Evolutionary conservation across 805 yeast genomes (phyloP), one percentile per base, ranked within the genome.

Genomic region (Candida michaelii): DNA sequence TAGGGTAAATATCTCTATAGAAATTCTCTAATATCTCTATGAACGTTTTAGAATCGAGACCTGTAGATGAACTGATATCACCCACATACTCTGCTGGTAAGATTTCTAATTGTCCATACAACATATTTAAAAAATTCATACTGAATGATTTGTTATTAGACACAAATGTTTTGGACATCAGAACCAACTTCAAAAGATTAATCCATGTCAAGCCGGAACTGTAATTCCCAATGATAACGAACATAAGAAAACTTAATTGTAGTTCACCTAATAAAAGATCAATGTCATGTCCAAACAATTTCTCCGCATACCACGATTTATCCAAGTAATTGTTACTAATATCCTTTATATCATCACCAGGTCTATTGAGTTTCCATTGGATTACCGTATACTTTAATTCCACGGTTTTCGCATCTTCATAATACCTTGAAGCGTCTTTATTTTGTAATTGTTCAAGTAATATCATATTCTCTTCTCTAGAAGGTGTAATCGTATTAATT

Each of bases 201-300:
- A 76, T 68, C 90, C 90, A 85, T 50, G 83, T 89, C 15, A 76
- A 62, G 14, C 79, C 73, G 11, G 83, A 78, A 14, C 85, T 77
- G 52, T 76, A 75, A 56, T 83, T 85, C 12, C 83, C 86, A 47
- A 83, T 65, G 0, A 80, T 50, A 1, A 80, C 52, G 32, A 74
- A 65, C 42, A 74, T 63, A 1, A 81, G 39, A 46, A 71, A 84
- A 2, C 75, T 54, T 15, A 82, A 54, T 49, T 80, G 79, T 5
- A 81, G 53, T 51, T 85, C 89, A 1, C 79, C 79, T 4, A 80
- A 46, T 3, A 78, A 47, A 2, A 54, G 35, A 0, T 53, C 54
- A 14, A 32, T 50, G 40, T 56, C 69, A 16, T 49, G 51, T 17
- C 64, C 65, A 31, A 57, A 71, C 6, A 76, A 53, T 27, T 65